Evolutionary conservation across 2,329 filamentous ascomycete species (phyloP), one percentile per base, ranked within the genome.

Genomic region (Chaetothyriales sp.): DNA sequence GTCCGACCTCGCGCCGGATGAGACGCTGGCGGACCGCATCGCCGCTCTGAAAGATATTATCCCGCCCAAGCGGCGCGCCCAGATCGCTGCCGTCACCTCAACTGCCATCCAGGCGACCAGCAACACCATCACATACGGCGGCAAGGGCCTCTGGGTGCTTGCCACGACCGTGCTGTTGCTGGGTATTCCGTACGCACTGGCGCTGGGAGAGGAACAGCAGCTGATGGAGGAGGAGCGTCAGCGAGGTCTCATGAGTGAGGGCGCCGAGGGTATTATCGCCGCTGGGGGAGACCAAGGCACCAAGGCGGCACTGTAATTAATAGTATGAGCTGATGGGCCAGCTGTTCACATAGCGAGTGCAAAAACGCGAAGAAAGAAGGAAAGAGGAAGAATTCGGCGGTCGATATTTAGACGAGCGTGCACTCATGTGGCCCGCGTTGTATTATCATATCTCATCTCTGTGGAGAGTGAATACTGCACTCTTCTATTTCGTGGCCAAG

Each of bases 211-310:
- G 76, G 92, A 98, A 76, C 89, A 95, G 77, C 87, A 95, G 75
- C 82, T 94, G 68, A 77, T 90, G 59, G 90, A 95, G 75, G 94
- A 95, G 88, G 92, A 98, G 81, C 82, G 89, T 70, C 90, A 95
- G 75, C 89, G 89, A 80, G 83, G 85, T 70, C 92, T 95, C 87
- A 85, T 92, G 69, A 87, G 43, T 8, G 59, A 95, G 78, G 81
- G 85, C 65, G 88, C 55, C 15, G 54, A 58, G 49, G 59, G 59
- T 3, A 43, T 60, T 48, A 54, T 61, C 2, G 54, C 54, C 43
- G 25, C 22, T 33, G 47, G 46, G 4, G 54, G 44, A 28, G 28
- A 40, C 19, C 51, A 44, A 18, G 54, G 49, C 15, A 45, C 48
- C 18, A 57, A 56, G 52, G 49, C 57, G 22, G 52, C 57, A 4